Evolutionary conservation across 106 monocot genomes (phyloP).

Genomic region (Dendrobium nobile): DNA sequence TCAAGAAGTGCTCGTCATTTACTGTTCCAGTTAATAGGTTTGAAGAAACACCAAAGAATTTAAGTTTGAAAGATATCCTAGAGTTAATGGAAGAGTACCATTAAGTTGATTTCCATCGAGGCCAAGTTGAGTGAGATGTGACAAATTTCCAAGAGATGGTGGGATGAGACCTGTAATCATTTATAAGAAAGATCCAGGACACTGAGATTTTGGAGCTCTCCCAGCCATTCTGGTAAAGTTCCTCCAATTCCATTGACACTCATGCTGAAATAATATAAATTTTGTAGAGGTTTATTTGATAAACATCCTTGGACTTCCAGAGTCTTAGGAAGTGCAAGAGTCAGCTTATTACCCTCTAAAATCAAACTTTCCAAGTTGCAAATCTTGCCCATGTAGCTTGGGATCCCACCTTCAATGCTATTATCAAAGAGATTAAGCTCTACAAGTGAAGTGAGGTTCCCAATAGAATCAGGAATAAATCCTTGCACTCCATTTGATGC

Average conservation of each 20-base stretch:
- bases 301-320: background rate
- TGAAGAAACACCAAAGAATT: background rate
- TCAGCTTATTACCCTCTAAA: background rate
- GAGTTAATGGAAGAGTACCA: constrained; percentile 15
- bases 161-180: constrained; percentile 15
- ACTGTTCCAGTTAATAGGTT: constrained; percentile 15
- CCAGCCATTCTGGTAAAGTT: background rate
- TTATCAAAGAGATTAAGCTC: constrained; percentile 2
- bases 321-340: background rate
- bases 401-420: constrained; percentile 4
- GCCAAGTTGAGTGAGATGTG: too few species aligned
- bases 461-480: background rate
- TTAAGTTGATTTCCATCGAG: background rate
- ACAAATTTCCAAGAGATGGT: constrained; percentile 7
- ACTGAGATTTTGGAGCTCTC: background rate
- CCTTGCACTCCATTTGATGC: background rate
- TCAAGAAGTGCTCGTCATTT: constrained; percentile 13
- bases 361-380: constrained; percentile 7
- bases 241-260: background rate
- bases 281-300: background rate
- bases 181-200: constrained; percentile 1
- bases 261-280: background rate
- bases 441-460: constrained; percentile 9
- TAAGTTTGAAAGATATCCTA: constrained; percentile 16
- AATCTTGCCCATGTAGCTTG: constrained; percentile 9